Conservation (phyloP, 345 rosid species). For the Theobroma cacao region DNA sequence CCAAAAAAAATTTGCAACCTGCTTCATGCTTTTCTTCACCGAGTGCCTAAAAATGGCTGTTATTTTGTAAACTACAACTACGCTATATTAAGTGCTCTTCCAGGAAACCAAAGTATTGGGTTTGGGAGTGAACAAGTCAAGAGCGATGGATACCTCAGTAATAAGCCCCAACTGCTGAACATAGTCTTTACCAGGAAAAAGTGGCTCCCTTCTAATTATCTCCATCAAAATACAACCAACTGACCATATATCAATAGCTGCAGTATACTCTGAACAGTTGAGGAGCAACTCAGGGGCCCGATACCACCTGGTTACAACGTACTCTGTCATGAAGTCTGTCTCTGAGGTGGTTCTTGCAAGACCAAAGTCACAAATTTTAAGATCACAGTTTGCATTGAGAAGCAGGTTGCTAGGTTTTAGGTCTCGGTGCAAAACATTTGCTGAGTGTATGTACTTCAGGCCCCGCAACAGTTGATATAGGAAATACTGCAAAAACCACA, state of each 20-base stretch:
- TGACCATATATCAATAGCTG: constrained; percentile 90
- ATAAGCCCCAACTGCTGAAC: constrained; percentile 78
- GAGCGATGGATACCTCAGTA: constrained; percentile 57
- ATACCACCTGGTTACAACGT: constrained; percentile 79
- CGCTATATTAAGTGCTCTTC: background rate
- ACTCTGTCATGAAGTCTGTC: constrained; percentile 88
- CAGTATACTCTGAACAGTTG: constrained; percentile 70
- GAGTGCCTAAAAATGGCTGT: background rate
- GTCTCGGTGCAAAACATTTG: constrained; percentile 84
- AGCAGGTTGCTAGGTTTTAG: constrained; percentile 87
- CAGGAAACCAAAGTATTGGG: background rate
- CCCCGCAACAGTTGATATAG: constrained; percentile 84
- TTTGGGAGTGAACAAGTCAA: background rate
- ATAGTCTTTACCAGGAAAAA: constrained; percentile 86
- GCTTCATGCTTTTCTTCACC: background rate
- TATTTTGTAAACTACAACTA: background rate
- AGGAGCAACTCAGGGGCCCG: constrained; percentile 78
- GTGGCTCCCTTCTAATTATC: constrained; percentile 66
- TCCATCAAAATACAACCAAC: constrained; percentile 96
- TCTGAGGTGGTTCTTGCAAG: constrained; percentile 87
- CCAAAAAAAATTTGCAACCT: constrained; percentile 1
- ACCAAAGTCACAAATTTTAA: constrained; percentile 82
- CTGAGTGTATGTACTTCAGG: constrained; percentile 76
- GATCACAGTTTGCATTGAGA: constrained; percentile 63
- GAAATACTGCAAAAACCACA: constrained; percentile 54